These are phyloP conservation scores for Metarhizium brunneum DNA, from an alignment of 2,329 filamentous ascomycete genomes.

Conservation along the genomic window DNA sequence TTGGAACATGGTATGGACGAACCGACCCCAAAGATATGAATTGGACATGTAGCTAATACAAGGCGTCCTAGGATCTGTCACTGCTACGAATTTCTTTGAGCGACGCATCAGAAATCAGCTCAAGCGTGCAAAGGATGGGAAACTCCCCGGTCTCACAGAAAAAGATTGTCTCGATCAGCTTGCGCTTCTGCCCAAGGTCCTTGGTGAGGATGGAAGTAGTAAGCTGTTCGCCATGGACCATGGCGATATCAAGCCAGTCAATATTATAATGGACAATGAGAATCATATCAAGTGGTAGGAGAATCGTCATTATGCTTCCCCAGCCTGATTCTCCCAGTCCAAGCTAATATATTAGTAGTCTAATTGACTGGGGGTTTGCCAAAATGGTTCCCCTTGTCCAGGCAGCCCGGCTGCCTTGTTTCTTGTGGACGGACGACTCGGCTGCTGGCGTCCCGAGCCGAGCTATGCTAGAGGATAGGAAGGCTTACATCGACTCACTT, in stretches of 20 bases:
- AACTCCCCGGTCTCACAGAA: neutral
- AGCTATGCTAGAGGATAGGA: neutral
- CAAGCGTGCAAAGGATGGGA: neutral
- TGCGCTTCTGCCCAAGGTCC: neutral
- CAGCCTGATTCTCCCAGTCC: neutral
- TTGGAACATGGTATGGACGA: neutral
- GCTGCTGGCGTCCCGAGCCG: too few relatives aligned
- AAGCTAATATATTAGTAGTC: neutral
- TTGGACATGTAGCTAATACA: neutral
- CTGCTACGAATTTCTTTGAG: neutral
- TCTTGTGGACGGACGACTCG: neutral
- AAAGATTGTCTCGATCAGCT: neutral
- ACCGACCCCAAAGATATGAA: neutral
- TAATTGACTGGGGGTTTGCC: neutral
- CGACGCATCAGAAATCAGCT: neutral
- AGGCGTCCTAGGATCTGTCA: neutral
- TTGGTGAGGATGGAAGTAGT: neutral
- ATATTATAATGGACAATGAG: neutral
- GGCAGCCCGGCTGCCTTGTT: neutral
- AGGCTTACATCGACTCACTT: neutral
- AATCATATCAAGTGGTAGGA: neutral
- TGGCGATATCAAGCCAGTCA: conserved; percentile 1
- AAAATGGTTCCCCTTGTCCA: neutral
- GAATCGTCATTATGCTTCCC: neutral
- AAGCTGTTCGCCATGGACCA: conserved; percentile 1